phyloP scores from a whole-genome alignment of 2,329 filamentous ascomycete species.

The Colletotrichum lupini region DNA sequence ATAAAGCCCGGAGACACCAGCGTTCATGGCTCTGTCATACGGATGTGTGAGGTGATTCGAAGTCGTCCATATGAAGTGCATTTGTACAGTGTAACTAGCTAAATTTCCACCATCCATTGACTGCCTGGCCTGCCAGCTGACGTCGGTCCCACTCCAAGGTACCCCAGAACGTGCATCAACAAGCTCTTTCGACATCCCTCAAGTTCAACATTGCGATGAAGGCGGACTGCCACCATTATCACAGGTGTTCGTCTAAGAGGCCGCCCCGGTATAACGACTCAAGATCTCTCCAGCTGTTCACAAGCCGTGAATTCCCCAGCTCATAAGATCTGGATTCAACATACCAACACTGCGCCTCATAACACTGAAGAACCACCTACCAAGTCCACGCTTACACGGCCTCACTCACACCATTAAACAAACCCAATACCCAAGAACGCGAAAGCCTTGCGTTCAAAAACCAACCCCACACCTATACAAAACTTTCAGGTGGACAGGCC shows the following conservation, averaged over 20 bases:
- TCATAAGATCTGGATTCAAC: background rate
- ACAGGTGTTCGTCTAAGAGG: background rate
- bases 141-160: background rate
- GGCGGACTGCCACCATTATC: background rate
- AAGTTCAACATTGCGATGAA: background rate
- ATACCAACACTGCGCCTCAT: background rate
- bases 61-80: background rate
- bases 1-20: background rate
- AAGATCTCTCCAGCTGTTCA: background rate
- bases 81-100: background rate
- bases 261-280: background rate
- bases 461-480: background rate
- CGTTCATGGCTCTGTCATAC: background rate
- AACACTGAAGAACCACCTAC: background rate
- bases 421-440: background rate
- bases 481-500: background rate
- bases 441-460: too few relatives aligned
- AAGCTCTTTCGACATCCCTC: background rate
- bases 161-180: background rate
- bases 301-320: background rate
- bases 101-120: background rate
- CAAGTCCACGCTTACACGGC: background rate
- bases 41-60: background rate
- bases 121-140: background rate
- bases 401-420: background rate